A percentile compares a stretch with the other conserved stretches of the same genome.
phyloP scores from a whole-genome alignment of 2,329 filamentous ascomycete genomes.

The Aspergillus puulaauensis region DNA sequence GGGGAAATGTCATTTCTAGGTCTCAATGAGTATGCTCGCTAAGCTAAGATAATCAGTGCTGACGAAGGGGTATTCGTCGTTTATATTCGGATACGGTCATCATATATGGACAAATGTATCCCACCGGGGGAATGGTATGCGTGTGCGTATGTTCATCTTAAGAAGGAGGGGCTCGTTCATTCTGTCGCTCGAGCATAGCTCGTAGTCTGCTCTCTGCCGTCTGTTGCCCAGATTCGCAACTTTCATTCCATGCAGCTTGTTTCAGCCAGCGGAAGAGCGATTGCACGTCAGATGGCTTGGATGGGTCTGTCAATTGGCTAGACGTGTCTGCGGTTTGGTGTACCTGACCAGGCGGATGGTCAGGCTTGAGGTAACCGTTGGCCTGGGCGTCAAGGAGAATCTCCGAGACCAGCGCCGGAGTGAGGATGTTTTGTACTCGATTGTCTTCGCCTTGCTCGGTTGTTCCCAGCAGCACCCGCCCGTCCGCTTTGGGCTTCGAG shows the following conservation, averaged over 20 bases:
- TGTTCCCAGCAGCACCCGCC: conserved; percentile 32
- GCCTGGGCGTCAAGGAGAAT: conserved; percentile 38
- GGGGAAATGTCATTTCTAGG: background rate
- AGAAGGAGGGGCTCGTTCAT: conserved; percentile 6
- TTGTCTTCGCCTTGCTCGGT: conserved; percentile 11
- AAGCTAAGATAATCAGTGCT: background rate
- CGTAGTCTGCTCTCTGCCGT: conserved; percentile 39
- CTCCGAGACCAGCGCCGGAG: conserved; percentile 41
- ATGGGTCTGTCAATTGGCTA: conserved; percentile 11
- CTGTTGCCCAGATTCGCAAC: conserved; percentile 19
- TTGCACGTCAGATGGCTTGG: conserved; percentile 28
- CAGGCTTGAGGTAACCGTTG: conserved; percentile 13
- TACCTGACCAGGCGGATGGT: background rate
- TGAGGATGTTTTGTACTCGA: conserved; percentile 26
- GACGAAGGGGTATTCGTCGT: background rate
- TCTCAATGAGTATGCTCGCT: background rate
- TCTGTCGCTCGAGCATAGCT: conserved; percentile 34
- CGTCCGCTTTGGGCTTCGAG: conserved; percentile 25
- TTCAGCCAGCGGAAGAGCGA: conserved; percentile 38
- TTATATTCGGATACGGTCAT: background rate
- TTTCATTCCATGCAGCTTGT: conserved; percentile 22
- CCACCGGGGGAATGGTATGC: background rate
- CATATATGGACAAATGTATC: background rate
- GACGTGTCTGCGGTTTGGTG: background rate
- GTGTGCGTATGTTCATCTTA: background rate